phyloP scores from a whole-genome alignment of 176 grass and related monocot genomes.

The Hordeum marinum region DNA sequence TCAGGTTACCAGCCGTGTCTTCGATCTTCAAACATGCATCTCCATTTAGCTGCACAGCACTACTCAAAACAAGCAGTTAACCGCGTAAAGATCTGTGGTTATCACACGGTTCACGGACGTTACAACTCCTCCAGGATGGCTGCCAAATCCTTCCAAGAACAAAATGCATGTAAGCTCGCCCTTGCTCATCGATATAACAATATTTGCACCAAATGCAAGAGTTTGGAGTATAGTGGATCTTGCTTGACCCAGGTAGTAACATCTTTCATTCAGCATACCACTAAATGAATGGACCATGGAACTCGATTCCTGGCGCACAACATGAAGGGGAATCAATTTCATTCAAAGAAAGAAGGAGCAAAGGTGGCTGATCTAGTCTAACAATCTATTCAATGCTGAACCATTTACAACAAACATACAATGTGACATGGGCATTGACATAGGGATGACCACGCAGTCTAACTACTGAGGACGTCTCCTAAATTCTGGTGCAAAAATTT shows the following conservation, averaged over 20 bases:
- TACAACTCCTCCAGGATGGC: not conserved
- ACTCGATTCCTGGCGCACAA: constrained; percentile 1
- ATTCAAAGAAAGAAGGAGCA: constrained; percentile 23
- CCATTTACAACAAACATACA: constrained; percentile 63
- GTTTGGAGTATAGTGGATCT: not conserved
- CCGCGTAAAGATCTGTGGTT: not conserved
- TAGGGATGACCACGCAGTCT: constrained; percentile 21
- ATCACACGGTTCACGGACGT: not conserved
- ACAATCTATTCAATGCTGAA: constrained; percentile 52
- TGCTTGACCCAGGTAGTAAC: not conserved
- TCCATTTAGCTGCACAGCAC: too few species aligned
- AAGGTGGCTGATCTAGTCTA: constrained; percentile 43
- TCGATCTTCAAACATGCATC: too few species aligned
- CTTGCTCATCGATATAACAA: not conserved
- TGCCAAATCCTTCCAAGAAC: not conserved
- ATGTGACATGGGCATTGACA: constrained; percentile 43
- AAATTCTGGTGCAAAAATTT: constrained; percentile 57
- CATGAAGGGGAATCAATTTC: constrained; percentile 31
- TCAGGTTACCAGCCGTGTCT: too few species aligned
- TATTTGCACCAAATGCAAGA: not conserved
- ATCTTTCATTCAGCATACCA: constrained; percentile 25
- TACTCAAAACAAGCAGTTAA: not conserved
- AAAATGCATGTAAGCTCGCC: not conserved
- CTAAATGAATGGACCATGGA: constrained; percentile 20
- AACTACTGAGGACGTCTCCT: constrained; percentile 38